Evolutionary conservation across 2,329 filamentous ascomycete species (phyloP), one percentile per base, ranked within the genome.

Genomic region (Teratosphaeria nubilosa): DNA sequence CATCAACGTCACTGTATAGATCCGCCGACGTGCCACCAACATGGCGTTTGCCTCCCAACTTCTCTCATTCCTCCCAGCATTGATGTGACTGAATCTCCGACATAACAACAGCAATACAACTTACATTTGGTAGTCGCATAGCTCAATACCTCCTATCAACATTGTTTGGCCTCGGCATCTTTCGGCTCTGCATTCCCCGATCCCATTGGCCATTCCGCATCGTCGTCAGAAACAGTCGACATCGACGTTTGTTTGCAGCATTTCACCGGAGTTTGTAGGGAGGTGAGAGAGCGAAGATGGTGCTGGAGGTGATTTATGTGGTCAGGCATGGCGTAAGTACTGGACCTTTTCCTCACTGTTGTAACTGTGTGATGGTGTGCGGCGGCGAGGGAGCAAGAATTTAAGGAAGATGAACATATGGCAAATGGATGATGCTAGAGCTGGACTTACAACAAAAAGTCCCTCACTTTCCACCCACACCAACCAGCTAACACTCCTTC

Each of bases 291-390:
- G 41, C 31, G n/a, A 37, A 45, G 37, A 55, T 55, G 53, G 53
- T 73, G 34, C 64, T 80, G 59, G 76, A 80, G 65, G 71, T 71
- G 13, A 76, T 80, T 59, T 79, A 80, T 65, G 71, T 80, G 56
- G 74, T 78, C 27, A 69, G 78, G 54, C 78, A 80, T 66, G 78
- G 76, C 31, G 77, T 80, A 76, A 71, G 77, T 78, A 16, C 30
- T 24, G 32, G 25, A 58, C 9, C 22, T 13, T 54, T 54, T 51
- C 56, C 13, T 34, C 14, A 10, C 41, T 20, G 20, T 48, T 48
- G n/a, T 48, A 16, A 20, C 22, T 20, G 7, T n/a, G 41, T 20
- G 41, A 48, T 20, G 41, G 41, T 48, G n/a, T 5, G 16, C 16
- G 41, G 41, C 16, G n/a, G 41, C n/a, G 41, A 11, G 41, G 5